These are phyloP conservation scores for Debaryomyces singareniensis DNA, from an alignment of 1,139 yeast species.

Conservation along the genomic window DNA sequence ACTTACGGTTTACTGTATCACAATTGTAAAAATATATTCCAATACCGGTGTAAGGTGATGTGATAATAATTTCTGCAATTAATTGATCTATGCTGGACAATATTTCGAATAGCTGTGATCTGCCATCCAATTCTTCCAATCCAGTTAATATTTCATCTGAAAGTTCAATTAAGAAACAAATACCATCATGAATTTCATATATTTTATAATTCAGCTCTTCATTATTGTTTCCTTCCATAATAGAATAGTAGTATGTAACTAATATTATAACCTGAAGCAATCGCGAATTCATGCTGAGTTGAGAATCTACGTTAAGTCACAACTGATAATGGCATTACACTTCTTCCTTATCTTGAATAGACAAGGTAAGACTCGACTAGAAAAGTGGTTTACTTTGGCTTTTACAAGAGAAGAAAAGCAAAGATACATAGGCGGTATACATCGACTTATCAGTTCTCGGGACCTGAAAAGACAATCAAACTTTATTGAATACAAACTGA, in stretches of 20 bases:
- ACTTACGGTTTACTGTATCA: slow-evolving; percentile 19
- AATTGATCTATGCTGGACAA: slow-evolving; percentile 48
- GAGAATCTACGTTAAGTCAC: background rate
- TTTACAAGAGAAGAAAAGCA: slow-evolving; percentile 42
- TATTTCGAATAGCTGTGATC: slow-evolving; percentile 45
- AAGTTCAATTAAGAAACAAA: slow-evolving; percentile 55
- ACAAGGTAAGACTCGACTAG: slow-evolving; percentile 86
- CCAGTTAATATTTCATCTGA: slow-evolving; percentile 43
- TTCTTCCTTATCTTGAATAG: slow-evolving; percentile 78
- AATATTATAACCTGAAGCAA: background rate
- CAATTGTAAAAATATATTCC: slow-evolving; percentile 62
- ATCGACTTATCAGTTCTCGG: slow-evolving; percentile 71
- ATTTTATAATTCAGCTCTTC: slow-evolving; percentile 18
- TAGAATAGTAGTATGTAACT: background rate
- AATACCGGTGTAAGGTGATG: slow-evolving; percentile 57
- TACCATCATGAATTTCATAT: slow-evolving; percentile 57
- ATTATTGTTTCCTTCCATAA: slow-evolving; percentile 5
- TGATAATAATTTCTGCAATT: slow-evolving; percentile 51
- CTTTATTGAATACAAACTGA: slow-evolving; percentile 68
- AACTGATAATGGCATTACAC: slow-evolving; percentile 69
- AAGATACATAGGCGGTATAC: slow-evolving; percentile 62
- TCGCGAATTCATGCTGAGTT: background rate
- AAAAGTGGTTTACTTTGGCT: slow-evolving; percentile 62
- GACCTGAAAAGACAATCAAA: slow-evolving; percentile 81
- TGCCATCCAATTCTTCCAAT: slow-evolving; percentile 25